These are phyloP conservation scores for Casuarina equisetifolia DNA, from an alignment of 306 rosid species.

Conservation along the genomic window DNA sequence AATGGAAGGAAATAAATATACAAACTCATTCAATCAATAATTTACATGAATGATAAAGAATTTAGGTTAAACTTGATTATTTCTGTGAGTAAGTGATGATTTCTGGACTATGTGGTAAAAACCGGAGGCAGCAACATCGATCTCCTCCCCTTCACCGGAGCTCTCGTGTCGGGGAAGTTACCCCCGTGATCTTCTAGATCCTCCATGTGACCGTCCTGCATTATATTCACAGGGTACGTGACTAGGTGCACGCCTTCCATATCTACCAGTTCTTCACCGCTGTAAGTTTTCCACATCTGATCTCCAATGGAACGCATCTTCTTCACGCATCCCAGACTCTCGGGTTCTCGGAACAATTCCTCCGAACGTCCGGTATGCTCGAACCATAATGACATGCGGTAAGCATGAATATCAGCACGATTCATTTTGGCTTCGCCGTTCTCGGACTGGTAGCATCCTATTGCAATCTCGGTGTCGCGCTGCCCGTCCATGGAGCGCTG, in stretches of 20 bases:
- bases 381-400: conserved; percentile 79
- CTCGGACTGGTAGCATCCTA: conserved; percentile 67
- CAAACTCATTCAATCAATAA: neutral
- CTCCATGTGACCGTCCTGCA: conserved; percentile 54
- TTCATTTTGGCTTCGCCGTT: conserved; percentile 21
- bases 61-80: neutral
- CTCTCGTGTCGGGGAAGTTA: conserved; percentile 70
- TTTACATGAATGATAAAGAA: conserved; percentile 4
- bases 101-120: conserved; percentile 52
- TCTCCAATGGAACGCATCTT: conserved; percentile 50
- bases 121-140: conserved; percentile 51
- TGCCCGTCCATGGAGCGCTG: conserved; percentile 94
- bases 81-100: neutral
- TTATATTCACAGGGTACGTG: conserved; percentile 58
- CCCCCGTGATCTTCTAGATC: conserved; percentile 36
- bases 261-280: conserved; percentile 53
- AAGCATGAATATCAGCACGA: conserved; percentile 52
- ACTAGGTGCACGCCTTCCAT: conserved; percentile 83
- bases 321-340: conserved; percentile 42
- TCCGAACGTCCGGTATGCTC: conserved; percentile 60
- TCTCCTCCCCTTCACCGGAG: conserved; percentile 57
- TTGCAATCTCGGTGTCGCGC: conserved; percentile 89
- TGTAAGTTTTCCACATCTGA: conserved; percentile 60
- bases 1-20: neutral
- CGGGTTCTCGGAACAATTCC: conserved; percentile 39